Conservation (phyloP, 2,329 filamentous ascomycete genomes). For the Colletotrichum liaoningense region DNA sequence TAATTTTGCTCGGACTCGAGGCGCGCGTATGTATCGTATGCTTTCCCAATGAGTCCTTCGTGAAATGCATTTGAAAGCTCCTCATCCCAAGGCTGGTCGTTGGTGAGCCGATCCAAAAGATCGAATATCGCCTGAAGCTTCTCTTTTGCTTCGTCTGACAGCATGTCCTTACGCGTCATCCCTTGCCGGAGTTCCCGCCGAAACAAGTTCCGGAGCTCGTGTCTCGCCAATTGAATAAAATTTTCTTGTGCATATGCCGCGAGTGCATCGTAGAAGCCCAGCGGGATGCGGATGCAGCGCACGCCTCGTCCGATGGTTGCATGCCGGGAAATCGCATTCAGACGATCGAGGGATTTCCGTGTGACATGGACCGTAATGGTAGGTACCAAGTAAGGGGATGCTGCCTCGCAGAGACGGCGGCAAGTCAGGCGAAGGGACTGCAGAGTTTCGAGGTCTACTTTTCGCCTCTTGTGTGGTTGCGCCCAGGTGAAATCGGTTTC, state of each 20-base stretch:
- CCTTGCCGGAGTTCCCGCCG: neutral
- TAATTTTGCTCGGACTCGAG: neutral
- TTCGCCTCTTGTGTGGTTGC: neutral
- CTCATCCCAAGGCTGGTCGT: neutral
- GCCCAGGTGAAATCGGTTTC: neutral
- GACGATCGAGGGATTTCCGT: neutral
- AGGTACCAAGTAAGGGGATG: neutral
- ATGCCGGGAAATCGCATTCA: neutral
- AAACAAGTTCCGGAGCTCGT: neutral
- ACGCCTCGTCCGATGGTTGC: neutral
- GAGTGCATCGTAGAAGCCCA: neutral
- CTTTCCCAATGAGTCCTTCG: neutral
- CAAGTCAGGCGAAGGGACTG: neutral
- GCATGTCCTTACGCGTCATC: neutral
- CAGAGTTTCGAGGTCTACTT: neutral
- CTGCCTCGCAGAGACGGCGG: neutral
- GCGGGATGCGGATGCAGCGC: neutral
- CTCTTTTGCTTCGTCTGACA: neutral
- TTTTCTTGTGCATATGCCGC: neutral
- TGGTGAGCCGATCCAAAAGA: neutral
- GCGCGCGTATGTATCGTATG: neutral
- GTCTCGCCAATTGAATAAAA: neutral
- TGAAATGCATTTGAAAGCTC: neutral
- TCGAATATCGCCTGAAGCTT: neutral
- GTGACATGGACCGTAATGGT: neutral